A percentile compares a stretch with the other conserved stretches of the same genome.
These are phyloP conservation scores for Daphne laureola DNA, from an alignment of 441 rosid genomes.

Conservation along the genomic window DNA sequence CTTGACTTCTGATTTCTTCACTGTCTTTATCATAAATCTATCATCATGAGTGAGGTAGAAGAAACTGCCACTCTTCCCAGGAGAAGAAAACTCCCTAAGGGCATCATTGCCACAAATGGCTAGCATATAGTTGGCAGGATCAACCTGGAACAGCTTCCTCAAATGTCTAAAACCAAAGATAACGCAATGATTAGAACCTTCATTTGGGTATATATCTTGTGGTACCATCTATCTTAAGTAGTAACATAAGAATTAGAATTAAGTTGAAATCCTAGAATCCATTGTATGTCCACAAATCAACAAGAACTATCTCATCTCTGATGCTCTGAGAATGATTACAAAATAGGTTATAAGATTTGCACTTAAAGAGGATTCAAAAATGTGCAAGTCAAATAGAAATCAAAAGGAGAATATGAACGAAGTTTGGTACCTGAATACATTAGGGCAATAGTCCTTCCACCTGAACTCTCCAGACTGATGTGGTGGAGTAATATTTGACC, in stretches of 20 bases:
- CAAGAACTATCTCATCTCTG: too few relatives aligned
- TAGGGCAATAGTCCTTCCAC: slow-evolving; percentile 54
- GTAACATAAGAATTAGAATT: slow-evolving; percentile 4
- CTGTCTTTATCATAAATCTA: slow-evolving; percentile 35
- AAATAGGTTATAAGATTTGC: too few relatives aligned
- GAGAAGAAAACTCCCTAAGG: slow-evolving; percentile 46
- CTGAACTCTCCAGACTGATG: slow-evolving; percentile 40
- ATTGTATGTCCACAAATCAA: too few relatives aligned
- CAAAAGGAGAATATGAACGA: background rate
- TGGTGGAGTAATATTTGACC: slow-evolving; percentile 45
- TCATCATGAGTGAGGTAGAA: slow-evolving; percentile 45
- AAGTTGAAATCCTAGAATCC: too few relatives aligned
- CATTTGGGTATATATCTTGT: too few relatives aligned
- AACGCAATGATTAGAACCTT: background rate
- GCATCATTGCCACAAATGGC: slow-evolving; percentile 54
- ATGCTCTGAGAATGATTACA: too few relatives aligned
- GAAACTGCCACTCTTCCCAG: slow-evolving; percentile 40
- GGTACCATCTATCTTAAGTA: slow-evolving; percentile 14
- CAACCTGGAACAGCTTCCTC: slow-evolving; percentile 31
- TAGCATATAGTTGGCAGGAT: slow-evolving; percentile 39
- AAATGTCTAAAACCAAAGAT: slow-evolving; percentile 34
- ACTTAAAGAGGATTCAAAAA: background rate
- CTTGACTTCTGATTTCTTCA: slow-evolving; percentile 53
- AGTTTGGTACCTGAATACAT: slow-evolving; percentile 35
- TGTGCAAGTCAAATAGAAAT: slow-evolving; percentile 7